These are phyloP conservation scores for Przewalskia tangutica DNA, from an alignment of 257 asterid genomes.

Conservation along the genomic window DNA sequence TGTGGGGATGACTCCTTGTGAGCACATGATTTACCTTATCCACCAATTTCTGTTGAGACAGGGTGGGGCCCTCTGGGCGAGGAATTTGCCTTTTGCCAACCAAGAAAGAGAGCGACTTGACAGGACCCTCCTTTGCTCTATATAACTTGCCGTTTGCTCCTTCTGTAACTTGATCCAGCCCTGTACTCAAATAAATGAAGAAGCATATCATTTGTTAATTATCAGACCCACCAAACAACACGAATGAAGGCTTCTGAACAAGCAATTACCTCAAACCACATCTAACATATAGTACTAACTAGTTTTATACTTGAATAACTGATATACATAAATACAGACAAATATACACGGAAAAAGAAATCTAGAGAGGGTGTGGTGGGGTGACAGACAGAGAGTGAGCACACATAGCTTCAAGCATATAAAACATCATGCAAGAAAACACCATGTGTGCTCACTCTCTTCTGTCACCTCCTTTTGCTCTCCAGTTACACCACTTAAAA, in stretches of 20 bases:
- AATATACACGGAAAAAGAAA: neutral
- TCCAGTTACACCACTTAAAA: neutral
- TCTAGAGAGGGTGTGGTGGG: constrained; percentile 24
- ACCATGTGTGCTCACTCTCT: constrained; percentile 97
- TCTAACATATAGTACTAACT: neutral
- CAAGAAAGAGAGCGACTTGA: too few species aligned
- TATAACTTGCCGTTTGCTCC: too few species aligned
- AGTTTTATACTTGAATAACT: neutral
- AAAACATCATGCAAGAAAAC: constrained; percentile 51
- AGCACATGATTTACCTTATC: too few species aligned
- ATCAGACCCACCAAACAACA: neutral
- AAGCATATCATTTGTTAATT: neutral
- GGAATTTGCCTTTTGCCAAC: too few species aligned
- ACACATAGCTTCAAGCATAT: constrained; percentile 69
- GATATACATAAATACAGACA: neutral
- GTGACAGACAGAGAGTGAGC: constrained; percentile 87
- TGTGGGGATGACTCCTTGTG: too few species aligned
- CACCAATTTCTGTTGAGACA: too few species aligned
- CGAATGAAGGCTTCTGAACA: neutral
- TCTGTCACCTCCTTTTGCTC: constrained; percentile 62
- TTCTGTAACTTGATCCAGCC: too few species aligned
- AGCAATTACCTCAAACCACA: neutral
- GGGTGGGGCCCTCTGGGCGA: too few species aligned
- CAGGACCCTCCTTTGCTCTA: too few species aligned
- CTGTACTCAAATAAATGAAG: neutral